phyloP scores from a whole-genome alignment of 345 rosid genomes.

The Jatropha curcas region DNA sequence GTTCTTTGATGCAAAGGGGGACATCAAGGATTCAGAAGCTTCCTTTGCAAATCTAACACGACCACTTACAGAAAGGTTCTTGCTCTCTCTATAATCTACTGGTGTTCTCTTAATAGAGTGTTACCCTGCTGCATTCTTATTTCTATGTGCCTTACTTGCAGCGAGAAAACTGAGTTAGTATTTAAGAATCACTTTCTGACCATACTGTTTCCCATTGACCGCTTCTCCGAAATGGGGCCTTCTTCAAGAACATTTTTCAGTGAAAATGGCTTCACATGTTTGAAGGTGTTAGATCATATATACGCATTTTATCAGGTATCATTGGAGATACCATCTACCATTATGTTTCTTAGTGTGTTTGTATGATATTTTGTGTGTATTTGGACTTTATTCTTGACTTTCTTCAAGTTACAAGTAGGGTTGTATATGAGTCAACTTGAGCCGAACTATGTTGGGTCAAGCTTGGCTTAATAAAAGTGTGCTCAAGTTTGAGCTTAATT shows the following conservation, averaged over 20 bases:
- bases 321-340: background rate
- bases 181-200: conserved; percentile 75
- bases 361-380: background rate
- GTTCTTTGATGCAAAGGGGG: conserved; percentile 55
- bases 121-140: conserved; percentile 17
- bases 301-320: conserved; percentile 86
- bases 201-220: conserved; percentile 74
- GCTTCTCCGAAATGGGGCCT: conserved; percentile 92
- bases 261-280: conserved; percentile 69
- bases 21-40: conserved; percentile 61
- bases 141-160: conserved; percentile 36
- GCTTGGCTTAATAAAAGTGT: no score
- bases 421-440: no score
- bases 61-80: conserved; percentile 75
- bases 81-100: background rate
- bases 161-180: conserved; percentile 75
- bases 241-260: conserved; percentile 87
- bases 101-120: background rate
- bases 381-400: background rate
- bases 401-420: background rate
- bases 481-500: no score
- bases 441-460: no score
- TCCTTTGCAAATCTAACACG: conserved; percentile 78
- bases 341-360: background rate
- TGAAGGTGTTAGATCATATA: conserved; percentile 69